Evolutionary conservation across 139 green algal species (phyloP), one percentile per base, ranked within the genome.

Genomic region (Tetraselmis striata): DNA sequence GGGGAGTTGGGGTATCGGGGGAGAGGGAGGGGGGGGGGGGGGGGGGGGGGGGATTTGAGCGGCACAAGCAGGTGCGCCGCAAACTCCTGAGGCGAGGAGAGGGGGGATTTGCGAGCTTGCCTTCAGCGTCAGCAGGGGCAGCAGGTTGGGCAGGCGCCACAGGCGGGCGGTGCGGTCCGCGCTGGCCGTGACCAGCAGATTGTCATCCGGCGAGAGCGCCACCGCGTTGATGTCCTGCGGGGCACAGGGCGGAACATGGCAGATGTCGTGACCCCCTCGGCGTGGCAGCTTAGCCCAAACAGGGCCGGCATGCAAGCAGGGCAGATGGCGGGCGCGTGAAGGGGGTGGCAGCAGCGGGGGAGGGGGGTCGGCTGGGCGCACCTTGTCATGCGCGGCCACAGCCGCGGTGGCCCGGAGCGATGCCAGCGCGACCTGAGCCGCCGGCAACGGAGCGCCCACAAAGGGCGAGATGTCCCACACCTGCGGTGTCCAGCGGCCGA

Each of bases 331-430:
- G n/a, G n/a, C n/a, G n/a, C n/a, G n/a, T n/a, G n/a, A n/a, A n/a
- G n/a, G n/a, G 45, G 45, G 45, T 5, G 18, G 18, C 11, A 67
- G 45, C 11, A 67, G 45, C 11, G 45, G 18, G 18, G 45, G 18
- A 18, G 45, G 45, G 18, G 45, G 45, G 45, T 5, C 11, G 45
- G 45, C 45, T 67, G 45, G 45, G 45, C 11, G 11, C 18, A 67
- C 45, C 18, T 99, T 99, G 85, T 98, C 96, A 84, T 99, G 97
- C 0, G 93, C 97, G 26, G 92, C 90, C n/a, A 95, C 92, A 2
- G 92, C 93, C 2, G 96, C 91, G 0, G 81, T 88, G 2, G 89
- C 87, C 1, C 81, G 81, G 75, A 97, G 84, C 30, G 45, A 67
- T 67, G 45, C 45, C 45, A 67, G 11, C 11, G 11, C 45, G 45